Base-by-base conservation (phyloP, 2,329 filamentous ascomycete species). In the Colletotrichum lini region DNA sequence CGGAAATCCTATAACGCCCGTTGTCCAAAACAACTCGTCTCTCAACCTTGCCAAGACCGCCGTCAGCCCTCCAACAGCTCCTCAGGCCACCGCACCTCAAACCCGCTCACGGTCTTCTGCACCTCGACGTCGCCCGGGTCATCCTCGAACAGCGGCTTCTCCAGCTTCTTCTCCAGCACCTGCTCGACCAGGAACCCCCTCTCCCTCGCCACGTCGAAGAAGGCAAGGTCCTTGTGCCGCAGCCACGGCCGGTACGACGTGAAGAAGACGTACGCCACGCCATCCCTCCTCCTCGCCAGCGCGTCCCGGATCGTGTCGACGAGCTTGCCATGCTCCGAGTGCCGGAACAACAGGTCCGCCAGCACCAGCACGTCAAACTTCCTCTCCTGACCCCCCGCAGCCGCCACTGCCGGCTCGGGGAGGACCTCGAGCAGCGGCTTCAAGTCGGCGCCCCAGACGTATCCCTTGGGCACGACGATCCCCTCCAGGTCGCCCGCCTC, bases 181-280 rank as follows among this genome's bases (percentile, higher is more conserved):
- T 96, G 94, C 74, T 92, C 91, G 3, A 98, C 95, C 18, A 82
- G 82, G 72, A 98, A 93, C 0, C 94, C 95, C 59, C 85, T 87
- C 62, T 89, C 88, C 70, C 89, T 85, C 5, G 92, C 93, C 68
- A 95, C 78, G 59, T 95, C 93, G 78, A 98, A 98, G 84, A 98
- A 98, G 4, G 88, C 89, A 79, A 97, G 85, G 77, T 98, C 96
- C 80, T 94, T 93, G 73, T 95, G 88, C 76, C 93, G 86, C 78
- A 98, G 85, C 95, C 95, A 98, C 1, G 96, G 95, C 73, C 96
- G 88, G 82, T 98, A 98, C 23, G 94, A 95, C 0, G 95, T 97
- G 84, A 98, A 98, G 81, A 98, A 97, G 9, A 98, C 95, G 76
- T 95, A 89, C 2, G 95, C 94, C 65, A 87, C 87, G 59, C 92